Evolutionary conservation across 2,329 filamentous ascomycete species (phyloP).

Genomic region (Scytalidium sp.): DNA sequence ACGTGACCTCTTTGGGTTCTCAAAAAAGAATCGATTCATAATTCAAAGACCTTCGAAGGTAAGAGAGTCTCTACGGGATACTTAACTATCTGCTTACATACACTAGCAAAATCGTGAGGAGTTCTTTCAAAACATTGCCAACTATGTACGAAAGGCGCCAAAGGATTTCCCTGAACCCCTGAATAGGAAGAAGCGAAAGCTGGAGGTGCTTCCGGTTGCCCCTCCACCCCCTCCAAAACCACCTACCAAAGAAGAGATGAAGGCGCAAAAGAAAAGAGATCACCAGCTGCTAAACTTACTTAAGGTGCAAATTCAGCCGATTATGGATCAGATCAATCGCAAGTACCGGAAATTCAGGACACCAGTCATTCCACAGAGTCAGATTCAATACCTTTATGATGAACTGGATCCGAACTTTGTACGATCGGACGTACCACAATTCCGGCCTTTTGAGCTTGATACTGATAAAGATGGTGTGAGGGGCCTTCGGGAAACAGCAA

Average conservation of each 20-base stretch:
- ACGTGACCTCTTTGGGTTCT: conserved; percentile 81
- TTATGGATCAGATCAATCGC: conserved; percentile 94
- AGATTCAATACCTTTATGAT: conserved; percentile 79
- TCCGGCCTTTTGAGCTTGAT: conserved; percentile 75
- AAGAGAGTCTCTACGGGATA: conserved; percentile 25
- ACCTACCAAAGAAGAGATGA: conserved; percentile 74
- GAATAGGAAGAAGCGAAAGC: conserved; percentile 79
- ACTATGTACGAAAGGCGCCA: conserved; percentile 76
- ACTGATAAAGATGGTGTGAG: conserved; percentile 76
- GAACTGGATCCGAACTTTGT: conserved; percentile 75
- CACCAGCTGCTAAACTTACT: conserved; percentile 80
- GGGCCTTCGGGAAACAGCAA: conserved; percentile 72
- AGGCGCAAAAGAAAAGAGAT: conserved; percentile 77
- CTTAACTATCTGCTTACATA: conserved; percentile 23
- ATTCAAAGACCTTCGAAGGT: conserved; percentile 66
- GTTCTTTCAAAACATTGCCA: conserved; percentile 74
- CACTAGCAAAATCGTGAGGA: conserved; percentile 61
- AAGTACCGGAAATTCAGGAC: conserved; percentile 87
- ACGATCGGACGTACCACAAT: conserved; percentile 48
- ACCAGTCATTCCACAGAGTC: conserved; percentile 69
- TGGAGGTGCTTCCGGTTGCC: conserved; percentile 74
- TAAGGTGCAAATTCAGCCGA: conserved; percentile 85
- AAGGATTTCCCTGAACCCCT: conserved; percentile 83
- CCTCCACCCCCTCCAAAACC: conserved; percentile 67
- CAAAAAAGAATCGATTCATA: conserved; percentile 70